Evolutionary conservation across 345 rosid genomes (phyloP), one percentile per base, ranked within the genome.

Genomic region (Clausena lansium): DNA sequence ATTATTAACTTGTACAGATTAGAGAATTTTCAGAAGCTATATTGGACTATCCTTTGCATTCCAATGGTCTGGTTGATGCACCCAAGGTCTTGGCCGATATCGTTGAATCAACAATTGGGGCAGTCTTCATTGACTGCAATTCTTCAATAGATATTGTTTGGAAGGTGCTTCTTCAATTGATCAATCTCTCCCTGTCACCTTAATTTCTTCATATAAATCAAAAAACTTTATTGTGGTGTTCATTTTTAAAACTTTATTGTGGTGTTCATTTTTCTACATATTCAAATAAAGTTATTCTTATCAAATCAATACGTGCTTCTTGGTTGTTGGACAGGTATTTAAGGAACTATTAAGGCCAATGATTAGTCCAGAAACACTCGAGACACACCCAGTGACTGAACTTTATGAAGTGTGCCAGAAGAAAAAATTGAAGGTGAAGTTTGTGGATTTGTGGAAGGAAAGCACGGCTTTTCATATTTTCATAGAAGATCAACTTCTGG

Each of bases 61-160:
- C 97, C 0, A 74, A 81, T 54, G 98, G 94, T 13, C 76, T 84
- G 0, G 76, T 92, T 0, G 88, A 83, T 0, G 87, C 75, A 1
- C 97, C 98, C 0, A 93, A 93, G 45, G 84, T 30, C 3, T 81
- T 93, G 6, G 94, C 94, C 0, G 91, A 89, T 69, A 87, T 90
- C 3, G 92, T 90, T 11, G 98, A 90, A 19, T 83, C 97, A 0
- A 17, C 85, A 0, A 75, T 87, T 1, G 97, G 98, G 1, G 97
- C 94, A 5, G 83, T 89, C 22, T 90, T 78, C 75, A 70, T 76
- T 15, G 97, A 93, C 41, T 24, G 83, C 28, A 54, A 82, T 28
- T 83, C 36, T 8, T 86, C 85, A 4, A 3, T 82, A 0, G 89
- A 93, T 0, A 79, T 39, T 0, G 89, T 86, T 0, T 85, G 92